Conservation (phyloP, 306 rosid species). For the Myrica gale region DNA sequence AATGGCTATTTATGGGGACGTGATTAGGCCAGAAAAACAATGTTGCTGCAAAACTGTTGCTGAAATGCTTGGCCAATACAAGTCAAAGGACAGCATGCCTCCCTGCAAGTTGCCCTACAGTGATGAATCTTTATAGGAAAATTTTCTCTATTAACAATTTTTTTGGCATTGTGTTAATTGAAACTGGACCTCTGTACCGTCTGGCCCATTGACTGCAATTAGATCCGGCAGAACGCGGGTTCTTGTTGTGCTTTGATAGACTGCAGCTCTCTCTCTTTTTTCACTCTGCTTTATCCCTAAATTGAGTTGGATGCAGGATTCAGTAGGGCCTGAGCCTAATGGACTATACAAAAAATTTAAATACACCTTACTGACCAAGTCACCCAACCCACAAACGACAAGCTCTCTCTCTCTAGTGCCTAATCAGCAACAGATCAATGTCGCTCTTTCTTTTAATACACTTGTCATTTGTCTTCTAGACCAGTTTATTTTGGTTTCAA, state of each 20-base stretch:
- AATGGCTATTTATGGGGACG: conserved; percentile 99
- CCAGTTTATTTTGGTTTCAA: too few species aligned
- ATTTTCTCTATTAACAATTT: too few species aligned
- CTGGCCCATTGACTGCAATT: neutral
- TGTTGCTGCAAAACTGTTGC: conserved; percentile 88
- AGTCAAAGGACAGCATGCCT: conserved; percentile 54
- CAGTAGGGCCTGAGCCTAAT: too few species aligned
- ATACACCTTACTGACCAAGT: too few species aligned
- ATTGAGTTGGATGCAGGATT: too few species aligned
- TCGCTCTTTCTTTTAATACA: too few species aligned
- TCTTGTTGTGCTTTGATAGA: neutral
- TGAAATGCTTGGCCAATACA: conserved; percentile 82
- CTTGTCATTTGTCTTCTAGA: too few species aligned
- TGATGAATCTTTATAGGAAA: conserved; percentile 30
- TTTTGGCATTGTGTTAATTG: neutral
- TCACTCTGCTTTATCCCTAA: too few species aligned
- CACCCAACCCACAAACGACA: too few species aligned
- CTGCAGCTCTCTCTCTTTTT: neutral
- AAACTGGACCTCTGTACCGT: neutral
- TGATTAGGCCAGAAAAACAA: conserved; percentile 79
- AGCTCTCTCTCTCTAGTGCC: too few species aligned
- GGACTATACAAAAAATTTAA: too few species aligned
- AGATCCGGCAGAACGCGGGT: neutral
- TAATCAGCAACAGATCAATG: too few species aligned
- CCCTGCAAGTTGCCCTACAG: conserved; percentile 74